Evolutionary conservation across 371 early-diverging fungal genomes (phyloP).

Genomic region (Mucor plumbeus): DNA sequence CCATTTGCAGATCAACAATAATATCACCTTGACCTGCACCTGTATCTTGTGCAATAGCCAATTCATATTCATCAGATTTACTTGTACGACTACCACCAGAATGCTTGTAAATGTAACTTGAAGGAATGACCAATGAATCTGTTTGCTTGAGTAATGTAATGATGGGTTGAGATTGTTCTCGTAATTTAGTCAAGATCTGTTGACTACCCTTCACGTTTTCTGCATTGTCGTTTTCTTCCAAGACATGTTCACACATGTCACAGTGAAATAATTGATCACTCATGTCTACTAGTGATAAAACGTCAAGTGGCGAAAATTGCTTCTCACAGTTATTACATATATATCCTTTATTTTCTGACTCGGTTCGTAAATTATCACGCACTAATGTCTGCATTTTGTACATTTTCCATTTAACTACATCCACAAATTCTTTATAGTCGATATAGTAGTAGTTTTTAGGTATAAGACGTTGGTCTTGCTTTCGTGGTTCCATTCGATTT

Average conservation of each 20-base stretch:
- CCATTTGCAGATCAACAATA: conserved; percentile 79
- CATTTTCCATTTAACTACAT: conserved; percentile 92
- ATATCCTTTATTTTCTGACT: conserved; percentile 77
- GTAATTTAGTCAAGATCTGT: conserved; percentile 57
- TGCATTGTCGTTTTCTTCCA: conserved; percentile 71
- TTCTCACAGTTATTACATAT: conserved; percentile 67
- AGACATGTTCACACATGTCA: conserved; percentile 63
- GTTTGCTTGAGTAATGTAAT: conserved; percentile 83
- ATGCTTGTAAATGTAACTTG: conserved; percentile 55
- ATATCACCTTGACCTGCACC: conserved; percentile 77
- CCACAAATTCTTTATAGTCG: conserved; percentile 92
- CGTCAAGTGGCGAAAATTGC: conserved; percentile 64
- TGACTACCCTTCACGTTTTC: conserved; percentile 63
- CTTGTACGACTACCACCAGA: conserved; percentile 25
- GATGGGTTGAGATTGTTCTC: conserved; percentile 83
- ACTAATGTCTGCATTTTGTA: conserved; percentile 81
- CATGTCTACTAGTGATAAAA: conserved; percentile 55
- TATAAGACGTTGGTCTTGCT: conserved; percentile 65
- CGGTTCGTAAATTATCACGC: conserved; percentile 71
- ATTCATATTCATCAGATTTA: conserved; percentile 55
- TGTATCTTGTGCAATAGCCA: conserved; percentile 76
- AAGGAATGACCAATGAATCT: conserved; percentile 75
- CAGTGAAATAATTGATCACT: conserved; percentile 60
- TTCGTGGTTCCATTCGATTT: conserved; percentile 67
- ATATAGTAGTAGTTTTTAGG: conserved; percentile 85